Evolutionary conservation across 306 rosid genomes (phyloP).

Genomic region (Ormosia emarginata): DNA sequence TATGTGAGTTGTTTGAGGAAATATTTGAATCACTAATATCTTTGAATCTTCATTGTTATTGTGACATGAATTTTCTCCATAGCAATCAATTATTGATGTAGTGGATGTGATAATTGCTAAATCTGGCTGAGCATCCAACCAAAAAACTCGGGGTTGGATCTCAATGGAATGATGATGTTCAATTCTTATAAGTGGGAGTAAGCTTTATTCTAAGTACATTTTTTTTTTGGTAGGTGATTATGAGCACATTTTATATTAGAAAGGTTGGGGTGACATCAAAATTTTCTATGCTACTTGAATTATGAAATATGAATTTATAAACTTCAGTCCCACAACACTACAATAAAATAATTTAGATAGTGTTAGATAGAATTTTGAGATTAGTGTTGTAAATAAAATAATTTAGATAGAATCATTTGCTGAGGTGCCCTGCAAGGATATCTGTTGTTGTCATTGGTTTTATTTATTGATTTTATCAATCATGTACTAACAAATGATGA

Average conservation of each 20-base stretch:
- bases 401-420: no score
- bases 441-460: no score
- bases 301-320: background rate
- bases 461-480: no score
- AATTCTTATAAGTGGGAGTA: background rate
- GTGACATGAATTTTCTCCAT: background rate
- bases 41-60: conserved; percentile 2
- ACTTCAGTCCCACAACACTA: background rate
- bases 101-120: conserved; percentile 15
- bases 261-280: background rate
- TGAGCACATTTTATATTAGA: background rate
- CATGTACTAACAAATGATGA: no score
- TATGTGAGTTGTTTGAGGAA: no score
- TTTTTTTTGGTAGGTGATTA: no score
- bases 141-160: conserved; percentile 15
- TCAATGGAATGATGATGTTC: conserved; percentile 1
- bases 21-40: no score
- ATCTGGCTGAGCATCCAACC: background rate
- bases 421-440: no score
- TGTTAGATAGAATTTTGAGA: no score
- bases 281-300: background rate
- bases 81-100: conserved; percentile 9
- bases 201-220: no score
- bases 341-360: no score
- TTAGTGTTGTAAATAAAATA: no score